phyloP scores from a whole-genome alignment of 73 alveolate species.

The Tetrahymena thermophila region DNA sequence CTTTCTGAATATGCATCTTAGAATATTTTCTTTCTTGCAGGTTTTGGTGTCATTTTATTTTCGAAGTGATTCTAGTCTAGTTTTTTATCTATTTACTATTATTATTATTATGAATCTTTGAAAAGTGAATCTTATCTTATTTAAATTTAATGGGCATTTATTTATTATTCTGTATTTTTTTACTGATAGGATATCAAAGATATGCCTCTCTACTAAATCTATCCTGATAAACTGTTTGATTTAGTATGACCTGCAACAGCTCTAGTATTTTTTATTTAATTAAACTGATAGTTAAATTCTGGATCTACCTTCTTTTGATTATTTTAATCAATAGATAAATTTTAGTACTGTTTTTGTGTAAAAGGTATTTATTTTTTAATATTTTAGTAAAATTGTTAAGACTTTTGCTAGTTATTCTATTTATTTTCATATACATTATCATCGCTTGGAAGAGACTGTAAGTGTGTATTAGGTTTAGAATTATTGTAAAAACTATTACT shows the following conservation, averaged over 20 bases:
- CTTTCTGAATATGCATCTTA: neutral
- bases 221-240: neutral
- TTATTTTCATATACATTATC: neutral
- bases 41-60: neutral
- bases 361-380: neutral
- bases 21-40: neutral
- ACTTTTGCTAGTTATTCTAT: neutral
- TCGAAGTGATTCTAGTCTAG: neutral
- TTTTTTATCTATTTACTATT: neutral
- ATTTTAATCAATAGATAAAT: neutral
- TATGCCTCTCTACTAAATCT: neutral
- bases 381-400: neutral
- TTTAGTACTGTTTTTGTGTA: neutral
- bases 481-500: neutral
- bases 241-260: neutral
- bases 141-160: neutral
- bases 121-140: neutral
- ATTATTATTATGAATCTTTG: neutral
- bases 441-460: neutral
- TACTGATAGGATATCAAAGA: neutral
- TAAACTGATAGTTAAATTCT: neutral
- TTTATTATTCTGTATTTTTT: neutral
- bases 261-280: neutral
- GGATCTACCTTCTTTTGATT: neutral
- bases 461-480: neutral